A percentile compares a stretch with the other conserved stretches of the same genome.
Conservation (phyloP, 192 early-diverging fungal genomes). For the Backusella liffmaniae region DNA sequence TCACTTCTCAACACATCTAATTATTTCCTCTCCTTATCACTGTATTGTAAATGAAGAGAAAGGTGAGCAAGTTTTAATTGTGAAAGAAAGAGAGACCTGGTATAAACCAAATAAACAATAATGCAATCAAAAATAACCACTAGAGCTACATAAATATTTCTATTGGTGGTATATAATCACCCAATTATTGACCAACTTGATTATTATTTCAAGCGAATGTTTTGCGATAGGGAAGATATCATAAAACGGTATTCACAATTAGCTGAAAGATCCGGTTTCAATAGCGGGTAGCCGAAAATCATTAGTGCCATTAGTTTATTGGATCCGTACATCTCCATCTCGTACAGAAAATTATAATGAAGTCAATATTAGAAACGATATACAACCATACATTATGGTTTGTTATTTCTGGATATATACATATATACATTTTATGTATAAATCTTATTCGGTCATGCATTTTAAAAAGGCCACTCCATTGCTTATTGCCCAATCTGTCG, state of each 20-base stretch:
- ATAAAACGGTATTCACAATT: background rate
- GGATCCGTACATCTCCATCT: background rate
- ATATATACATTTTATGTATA: background rate
- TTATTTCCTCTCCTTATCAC: background rate
- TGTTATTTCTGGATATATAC: background rate
- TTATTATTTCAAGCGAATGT: background rate
- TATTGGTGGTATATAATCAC: background rate
- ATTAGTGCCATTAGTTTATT: background rate
- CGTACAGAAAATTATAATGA: background rate
- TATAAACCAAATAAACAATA: background rate
- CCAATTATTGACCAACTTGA: background rate
- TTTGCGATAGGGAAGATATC: background rate
- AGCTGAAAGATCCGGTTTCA: background rate
- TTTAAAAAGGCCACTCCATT: background rate
- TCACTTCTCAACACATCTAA: background rate
- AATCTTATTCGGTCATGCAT: background rate
- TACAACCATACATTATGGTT: background rate
- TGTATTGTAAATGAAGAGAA: background rate
- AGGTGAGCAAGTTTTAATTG: background rate
- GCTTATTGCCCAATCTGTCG: background rate
- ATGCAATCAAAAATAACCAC: background rate
- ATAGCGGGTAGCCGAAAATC: background rate
- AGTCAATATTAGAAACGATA: background rate
- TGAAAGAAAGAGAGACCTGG: background rate
- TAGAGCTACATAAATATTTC: background rate